phyloP scores from a whole-genome alignment of 2,329 filamentous ascomycete genomes.

The Aureobasidium mangrovei region DNA sequence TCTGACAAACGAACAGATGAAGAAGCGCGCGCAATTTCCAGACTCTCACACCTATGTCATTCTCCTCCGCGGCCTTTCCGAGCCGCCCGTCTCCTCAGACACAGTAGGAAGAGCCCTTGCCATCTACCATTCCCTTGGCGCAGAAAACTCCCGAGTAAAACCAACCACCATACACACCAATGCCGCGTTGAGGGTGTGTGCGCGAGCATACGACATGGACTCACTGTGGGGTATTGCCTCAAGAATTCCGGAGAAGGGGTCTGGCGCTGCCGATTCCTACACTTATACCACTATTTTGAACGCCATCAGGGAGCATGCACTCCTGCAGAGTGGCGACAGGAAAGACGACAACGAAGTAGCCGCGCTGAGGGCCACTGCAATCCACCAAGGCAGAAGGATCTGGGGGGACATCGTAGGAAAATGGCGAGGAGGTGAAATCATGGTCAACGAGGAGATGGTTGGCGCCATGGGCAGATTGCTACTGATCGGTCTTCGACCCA shows the following conservation, averaged over 20 bases:
- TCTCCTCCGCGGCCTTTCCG: constrained; percentile 66
- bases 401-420: constrained; percentile 74
- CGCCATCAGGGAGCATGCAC: constrained; percentile 50
- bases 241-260: constrained; percentile 57
- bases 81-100: constrained; percentile 48
- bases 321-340: constrained; percentile 18
- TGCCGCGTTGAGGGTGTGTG: constrained; percentile 75
- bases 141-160: constrained; percentile 53
- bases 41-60: constrained; percentile 78
- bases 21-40: constrained; percentile 75
- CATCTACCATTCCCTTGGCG: constrained; percentile 68
- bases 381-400: constrained; percentile 61
- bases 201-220: constrained; percentile 65
- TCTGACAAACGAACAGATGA: constrained; percentile 57
- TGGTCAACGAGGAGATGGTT: constrained; percentile 70
- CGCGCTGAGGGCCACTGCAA: constrained; percentile 35
- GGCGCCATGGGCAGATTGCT: constrained; percentile 73
- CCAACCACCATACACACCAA: constrained; percentile 80
- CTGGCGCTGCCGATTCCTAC: constrained; percentile 54
- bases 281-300: constrained; percentile 83
- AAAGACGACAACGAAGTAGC: constrained; percentile 20
- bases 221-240: constrained; percentile 67
- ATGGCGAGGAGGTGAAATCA: constrained; percentile 63
- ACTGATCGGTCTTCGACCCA: constrained; percentile 50
- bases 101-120: constrained; percentile 59